These are phyloP conservation scores for Chlamydomonas eustigma DNA, from an alignment of 139 green algal species.

Conservation along the genomic window DNA sequence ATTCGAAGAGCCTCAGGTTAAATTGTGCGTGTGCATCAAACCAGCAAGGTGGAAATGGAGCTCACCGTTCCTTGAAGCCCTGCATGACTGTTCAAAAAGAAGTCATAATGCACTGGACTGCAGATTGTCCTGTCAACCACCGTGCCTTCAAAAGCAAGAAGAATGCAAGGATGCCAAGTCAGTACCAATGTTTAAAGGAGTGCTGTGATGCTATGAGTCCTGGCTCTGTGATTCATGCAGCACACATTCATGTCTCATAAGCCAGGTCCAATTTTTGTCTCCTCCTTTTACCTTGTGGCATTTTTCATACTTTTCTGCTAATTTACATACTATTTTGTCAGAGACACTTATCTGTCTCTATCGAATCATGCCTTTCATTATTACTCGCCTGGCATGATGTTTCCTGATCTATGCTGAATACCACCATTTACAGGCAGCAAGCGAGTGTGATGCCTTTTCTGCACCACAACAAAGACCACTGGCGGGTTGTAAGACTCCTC, in stretches of 20 bases:
- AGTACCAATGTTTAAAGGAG: no score
- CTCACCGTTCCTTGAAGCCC: constrained; percentile 2
- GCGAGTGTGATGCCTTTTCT: constrained; percentile 74
- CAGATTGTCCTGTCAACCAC: constrained; percentile 69
- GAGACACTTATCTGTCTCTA: no score
- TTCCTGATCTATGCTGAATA: neutral
- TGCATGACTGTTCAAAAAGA: constrained; percentile 82
- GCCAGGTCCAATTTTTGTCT: no score
- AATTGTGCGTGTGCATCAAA: neutral
- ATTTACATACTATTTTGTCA: neutral
- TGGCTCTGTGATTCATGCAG: no score
- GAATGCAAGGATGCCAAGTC: no score
- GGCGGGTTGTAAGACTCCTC: constrained; percentile 53
- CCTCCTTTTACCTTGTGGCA: no score
- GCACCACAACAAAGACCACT: constrained; percentile 80
- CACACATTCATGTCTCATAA: no score
- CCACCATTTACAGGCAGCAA: constrained; percentile 32
- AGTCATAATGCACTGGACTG: constrained; percentile 66
- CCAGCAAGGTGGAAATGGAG: neutral
- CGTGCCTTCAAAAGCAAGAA: constrained; percentile 55
- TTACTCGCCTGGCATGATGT: neutral
- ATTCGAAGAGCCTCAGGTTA: no score
- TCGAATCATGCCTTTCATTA: no score
- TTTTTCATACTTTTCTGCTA: constrained; percentile 42
- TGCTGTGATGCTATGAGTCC: no score